phyloP scores from a whole-genome alignment of 371 early-diverging fungal species.

The Syncephalastrum contaminatum region DNA sequence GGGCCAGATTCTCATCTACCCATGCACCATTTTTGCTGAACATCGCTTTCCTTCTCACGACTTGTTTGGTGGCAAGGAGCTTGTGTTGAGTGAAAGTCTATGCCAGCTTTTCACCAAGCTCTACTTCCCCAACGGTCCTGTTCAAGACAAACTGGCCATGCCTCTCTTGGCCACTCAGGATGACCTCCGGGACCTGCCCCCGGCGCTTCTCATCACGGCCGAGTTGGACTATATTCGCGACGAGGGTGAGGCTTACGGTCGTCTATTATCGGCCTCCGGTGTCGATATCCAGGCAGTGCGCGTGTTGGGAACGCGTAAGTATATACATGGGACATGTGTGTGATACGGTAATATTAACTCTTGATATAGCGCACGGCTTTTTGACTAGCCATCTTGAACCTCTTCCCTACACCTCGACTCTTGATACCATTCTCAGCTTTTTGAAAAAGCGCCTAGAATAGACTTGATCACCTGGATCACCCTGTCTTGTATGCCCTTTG shows the following conservation, averaged over 20 bases:
- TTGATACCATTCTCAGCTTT: constrained; percentile 1
- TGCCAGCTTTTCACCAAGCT: neutral
- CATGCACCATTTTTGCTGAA: neutral
- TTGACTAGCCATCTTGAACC: constrained; percentile 10
- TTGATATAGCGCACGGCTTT: constrained; percentile 15
- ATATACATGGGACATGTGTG: too few relatives aligned
- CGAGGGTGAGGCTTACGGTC: constrained; percentile 21
- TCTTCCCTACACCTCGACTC: constrained; percentile 7
- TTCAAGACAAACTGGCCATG: neutral
- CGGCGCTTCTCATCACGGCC: constrained; percentile 21
- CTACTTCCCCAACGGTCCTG: constrained; percentile 3
- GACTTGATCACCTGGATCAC: too few relatives aligned
- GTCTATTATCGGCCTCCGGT: constrained; percentile 16
- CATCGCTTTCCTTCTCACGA: constrained; percentile 6
- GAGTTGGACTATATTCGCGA: constrained; percentile 20
- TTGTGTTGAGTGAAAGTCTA: constrained; percentile 3
- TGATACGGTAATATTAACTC: neutral
- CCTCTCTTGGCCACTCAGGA: constrained; percentile 15
- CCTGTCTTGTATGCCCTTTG: too few relatives aligned
- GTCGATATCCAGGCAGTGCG: constrained; percentile 13
- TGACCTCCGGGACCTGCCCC: constrained; percentile 16
- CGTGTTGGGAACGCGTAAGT: constrained; percentile 15
- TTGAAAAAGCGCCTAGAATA: too few relatives aligned
- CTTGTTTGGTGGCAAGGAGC: constrained; percentile 14
- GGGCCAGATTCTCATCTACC: constrained; percentile 17